phyloP scores from a whole-genome alignment of 176 grass and related monocot species.

The Oryza australiensis region DNA sequence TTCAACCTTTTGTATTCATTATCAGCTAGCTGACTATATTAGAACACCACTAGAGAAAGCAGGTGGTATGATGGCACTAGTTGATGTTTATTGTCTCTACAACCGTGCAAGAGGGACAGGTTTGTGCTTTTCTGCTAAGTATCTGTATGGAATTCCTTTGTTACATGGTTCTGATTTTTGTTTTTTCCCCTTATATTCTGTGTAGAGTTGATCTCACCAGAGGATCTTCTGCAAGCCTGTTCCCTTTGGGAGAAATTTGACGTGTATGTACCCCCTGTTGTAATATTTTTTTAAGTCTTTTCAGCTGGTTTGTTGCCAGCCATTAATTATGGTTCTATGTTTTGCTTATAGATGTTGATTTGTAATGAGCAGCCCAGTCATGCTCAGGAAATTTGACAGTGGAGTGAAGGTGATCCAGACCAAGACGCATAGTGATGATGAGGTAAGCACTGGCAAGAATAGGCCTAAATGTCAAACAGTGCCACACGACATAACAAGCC shows the following conservation, averaged over 20 bases:
- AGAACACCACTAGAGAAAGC: slow-evolving; percentile 86
- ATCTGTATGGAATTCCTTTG: slow-evolving; percentile 2
- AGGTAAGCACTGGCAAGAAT: slow-evolving; percentile 49
- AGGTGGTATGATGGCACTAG: slow-evolving; percentile 93
- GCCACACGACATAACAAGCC: slow-evolving; percentile 18
- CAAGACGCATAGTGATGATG: slow-evolving; percentile 94
- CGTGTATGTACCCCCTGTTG: slow-evolving; percentile 72
- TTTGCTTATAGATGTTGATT: slow-evolving; percentile 71
- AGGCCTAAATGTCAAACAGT: not conserved
- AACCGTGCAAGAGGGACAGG: slow-evolving; percentile 97
- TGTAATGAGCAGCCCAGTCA: slow-evolving; percentile 78
- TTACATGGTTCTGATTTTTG: slow-evolving; percentile 23
- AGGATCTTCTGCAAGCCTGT: slow-evolving; percentile 98
- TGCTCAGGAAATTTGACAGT: slow-evolving; percentile 98
- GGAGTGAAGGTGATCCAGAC: slow-evolving; percentile 99
- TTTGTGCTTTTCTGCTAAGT: slow-evolving; percentile 43
- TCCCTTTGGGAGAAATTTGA: slow-evolving; percentile 99
- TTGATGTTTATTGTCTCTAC: slow-evolving; percentile 93
- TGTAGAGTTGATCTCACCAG: slow-evolving; percentile 94
- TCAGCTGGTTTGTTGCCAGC: slow-evolving; percentile 48
- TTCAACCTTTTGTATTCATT: slow-evolving; percentile 12
- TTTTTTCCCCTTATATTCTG: slow-evolving; percentile 25
- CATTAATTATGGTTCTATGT: slow-evolving; percentile 53
- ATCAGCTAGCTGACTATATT: slow-evolving; percentile 87
- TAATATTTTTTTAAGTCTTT: slow-evolving; percentile 11